phyloP scores from a whole-genome alignment of 768 basidiomycete genomes.

The Cyclocybe aegerita region DNA sequence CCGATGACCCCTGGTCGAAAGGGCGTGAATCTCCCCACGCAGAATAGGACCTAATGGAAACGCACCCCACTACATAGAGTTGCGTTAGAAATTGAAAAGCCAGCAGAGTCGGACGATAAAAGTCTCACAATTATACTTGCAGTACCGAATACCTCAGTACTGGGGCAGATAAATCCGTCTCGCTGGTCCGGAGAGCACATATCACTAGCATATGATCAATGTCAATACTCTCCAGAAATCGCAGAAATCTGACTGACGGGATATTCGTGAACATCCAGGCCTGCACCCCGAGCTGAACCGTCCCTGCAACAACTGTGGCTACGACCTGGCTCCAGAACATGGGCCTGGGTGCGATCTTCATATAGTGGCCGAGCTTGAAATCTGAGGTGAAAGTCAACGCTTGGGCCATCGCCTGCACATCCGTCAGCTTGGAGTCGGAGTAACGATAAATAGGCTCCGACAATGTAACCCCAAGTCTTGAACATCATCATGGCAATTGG shows the following conservation, averaged over 20 bases:
- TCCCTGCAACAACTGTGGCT: constrained; percentile 58
- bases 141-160: constrained; percentile 51
- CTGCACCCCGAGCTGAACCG: constrained; percentile 67
- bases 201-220: constrained; percentile 27
- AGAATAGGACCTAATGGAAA: too few relatives aligned
- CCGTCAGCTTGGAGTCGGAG: too few relatives aligned
- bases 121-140: constrained; percentile 62
- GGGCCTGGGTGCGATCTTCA: constrained; percentile 63
- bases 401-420: constrained; percentile 48
- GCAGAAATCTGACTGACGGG: constrained; percentile 11
- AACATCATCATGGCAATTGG: constrained; percentile 74
- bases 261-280: constrained; percentile 64
- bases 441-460: constrained; percentile 9
- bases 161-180: constrained; percentile 54
- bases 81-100: constrained; percentile 16
- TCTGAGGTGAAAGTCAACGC: constrained; percentile 60
- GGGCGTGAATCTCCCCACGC: constrained; percentile 24
- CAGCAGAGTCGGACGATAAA: too few relatives aligned
- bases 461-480: constrained; percentile 60
- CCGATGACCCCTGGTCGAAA: constrained; percentile 48
- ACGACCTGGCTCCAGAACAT: constrained; percentile 59
- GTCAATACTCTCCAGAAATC: too few relatives aligned
- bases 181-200: constrained; percentile 47
- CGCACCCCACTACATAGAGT: constrained; percentile 15
- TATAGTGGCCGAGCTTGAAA: constrained; percentile 72